Conservation (phyloP, 2,329 filamentous ascomycete genomes). For the Shiraia sp. region DNA sequence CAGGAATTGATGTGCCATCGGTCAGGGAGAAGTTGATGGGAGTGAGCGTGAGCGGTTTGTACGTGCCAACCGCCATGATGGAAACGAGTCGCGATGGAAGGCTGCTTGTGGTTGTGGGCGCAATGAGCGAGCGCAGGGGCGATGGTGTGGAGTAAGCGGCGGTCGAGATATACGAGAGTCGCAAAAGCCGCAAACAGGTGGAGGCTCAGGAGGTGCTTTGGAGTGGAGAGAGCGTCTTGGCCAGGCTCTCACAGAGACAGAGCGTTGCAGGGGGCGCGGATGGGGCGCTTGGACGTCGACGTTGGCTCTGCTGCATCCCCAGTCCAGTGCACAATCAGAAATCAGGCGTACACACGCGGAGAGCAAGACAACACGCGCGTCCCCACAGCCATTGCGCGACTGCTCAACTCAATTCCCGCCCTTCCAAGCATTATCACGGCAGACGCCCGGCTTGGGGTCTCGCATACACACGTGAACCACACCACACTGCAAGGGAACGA, state of each 20-base stretch:
- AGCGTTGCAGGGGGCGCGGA: conserved; percentile 15
- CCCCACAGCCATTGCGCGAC: no score
- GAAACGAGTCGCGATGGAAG: no score
- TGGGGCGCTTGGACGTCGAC: conserved; percentile 5
- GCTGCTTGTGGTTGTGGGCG: no score
- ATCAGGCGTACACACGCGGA: no score
- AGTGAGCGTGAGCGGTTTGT: conserved; percentile 42
- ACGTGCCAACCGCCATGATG: conserved; percentile 37
- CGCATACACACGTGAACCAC: no score
- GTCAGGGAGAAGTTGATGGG: conserved; percentile 49
- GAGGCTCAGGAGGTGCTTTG: conserved; percentile 36
- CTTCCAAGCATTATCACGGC: no score
- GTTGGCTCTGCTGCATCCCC: conserved; percentile 4
- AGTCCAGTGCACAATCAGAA: background rate
- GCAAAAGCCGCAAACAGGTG: conserved; percentile 22
- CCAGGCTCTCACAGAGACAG: no score
- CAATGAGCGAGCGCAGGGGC: conserved; percentile 8
- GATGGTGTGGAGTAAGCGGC: conserved; percentile 23
- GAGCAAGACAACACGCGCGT: no score
- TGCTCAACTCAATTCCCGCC: no score
- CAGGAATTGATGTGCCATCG: conserved; percentile 47
- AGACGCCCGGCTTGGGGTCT: no score
- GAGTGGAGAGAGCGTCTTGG: conserved; percentile 28
- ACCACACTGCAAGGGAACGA: no score
- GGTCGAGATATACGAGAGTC: conserved; percentile 15